These are phyloP conservation scores for Pharus latifolius DNA, from an alignment of 176 grass and related monocot genomes.

Conservation along the genomic window DNA sequence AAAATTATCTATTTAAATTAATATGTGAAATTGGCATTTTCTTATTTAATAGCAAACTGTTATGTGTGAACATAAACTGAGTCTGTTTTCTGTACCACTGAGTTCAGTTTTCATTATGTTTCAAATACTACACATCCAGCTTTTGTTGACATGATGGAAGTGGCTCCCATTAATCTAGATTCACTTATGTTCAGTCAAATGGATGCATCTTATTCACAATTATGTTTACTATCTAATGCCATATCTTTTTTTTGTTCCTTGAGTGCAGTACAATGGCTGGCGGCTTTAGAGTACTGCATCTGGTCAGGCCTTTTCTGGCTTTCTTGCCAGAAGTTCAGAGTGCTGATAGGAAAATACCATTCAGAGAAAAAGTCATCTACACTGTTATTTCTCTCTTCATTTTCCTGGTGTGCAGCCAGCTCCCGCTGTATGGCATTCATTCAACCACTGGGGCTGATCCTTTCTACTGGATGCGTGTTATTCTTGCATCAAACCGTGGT, in stretches of 20 bases:
- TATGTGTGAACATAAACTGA: background rate
- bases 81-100: too few relatives aligned
- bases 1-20: background rate
- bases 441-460: slow-evolving; percentile 93
- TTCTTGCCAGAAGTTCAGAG: slow-evolving; percentile 90
- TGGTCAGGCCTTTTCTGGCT: slow-evolving; percentile 86
- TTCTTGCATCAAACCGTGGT: slow-evolving; percentile 86
- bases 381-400: slow-evolving; percentile 95
- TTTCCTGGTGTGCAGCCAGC: slow-evolving; percentile 92
- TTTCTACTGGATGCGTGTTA: slow-evolving; percentile 95
- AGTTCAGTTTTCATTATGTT: background rate
- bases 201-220: background rate
- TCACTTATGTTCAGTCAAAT: background rate
- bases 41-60: background rate
- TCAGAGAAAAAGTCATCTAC: slow-evolving; percentile 91
- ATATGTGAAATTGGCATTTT: background rate
- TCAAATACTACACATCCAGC: background rate
- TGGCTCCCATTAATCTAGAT: background rate
- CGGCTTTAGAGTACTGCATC: slow-evolving; percentile 85
- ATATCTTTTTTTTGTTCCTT: background rate
- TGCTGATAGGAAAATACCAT: slow-evolving; percentile 88
- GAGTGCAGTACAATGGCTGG: slow-evolving; percentile 60
- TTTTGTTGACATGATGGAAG: background rate
- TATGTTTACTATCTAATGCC: background rate
- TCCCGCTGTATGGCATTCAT: slow-evolving; percentile 95